Conservation (phyloP, 116 monocot species). For the Cymodocea nodosa region DNA sequence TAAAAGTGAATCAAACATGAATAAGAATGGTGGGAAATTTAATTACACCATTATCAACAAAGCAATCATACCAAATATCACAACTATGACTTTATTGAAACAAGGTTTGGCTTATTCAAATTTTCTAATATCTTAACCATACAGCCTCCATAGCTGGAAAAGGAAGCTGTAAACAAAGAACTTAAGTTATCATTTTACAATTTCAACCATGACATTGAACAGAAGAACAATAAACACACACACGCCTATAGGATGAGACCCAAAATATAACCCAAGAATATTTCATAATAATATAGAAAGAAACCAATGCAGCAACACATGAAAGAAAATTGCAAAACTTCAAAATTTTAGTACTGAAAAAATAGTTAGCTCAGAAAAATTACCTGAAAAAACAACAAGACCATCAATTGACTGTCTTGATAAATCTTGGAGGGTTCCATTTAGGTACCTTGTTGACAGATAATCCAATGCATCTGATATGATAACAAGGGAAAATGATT, state of each 20-base stretch:
- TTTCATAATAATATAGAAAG: neutral
- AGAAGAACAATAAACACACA: neutral
- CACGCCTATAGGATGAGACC: neutral
- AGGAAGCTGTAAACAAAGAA: no score
- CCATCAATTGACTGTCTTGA: conserved; percentile 51
- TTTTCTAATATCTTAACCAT: no score
- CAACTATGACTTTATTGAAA: no score
- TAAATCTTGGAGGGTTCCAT: conserved; percentile 46
- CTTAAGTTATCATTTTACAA: no score
- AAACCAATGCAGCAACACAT: neutral
- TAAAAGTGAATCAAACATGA: no score
- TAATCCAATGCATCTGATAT: conserved; percentile 73
- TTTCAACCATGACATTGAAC: no score
- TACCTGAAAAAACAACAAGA: conserved; percentile 55
- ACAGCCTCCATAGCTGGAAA: no score
- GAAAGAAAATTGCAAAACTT: neutral
- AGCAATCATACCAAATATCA: no score
- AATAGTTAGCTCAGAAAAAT: neutral
- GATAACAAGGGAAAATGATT: conserved; percentile 53
- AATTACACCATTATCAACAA: no score
- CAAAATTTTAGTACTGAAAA: neutral
- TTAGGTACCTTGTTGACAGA: conserved; percentile 47
- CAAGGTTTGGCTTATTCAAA: no score
- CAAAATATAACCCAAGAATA: neutral
- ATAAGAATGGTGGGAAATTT: no score